These are phyloP conservation scores for Suhomyces anneliseae DNA, from an alignment of 1,139 yeast genomes.

Conservation along the genomic window DNA sequence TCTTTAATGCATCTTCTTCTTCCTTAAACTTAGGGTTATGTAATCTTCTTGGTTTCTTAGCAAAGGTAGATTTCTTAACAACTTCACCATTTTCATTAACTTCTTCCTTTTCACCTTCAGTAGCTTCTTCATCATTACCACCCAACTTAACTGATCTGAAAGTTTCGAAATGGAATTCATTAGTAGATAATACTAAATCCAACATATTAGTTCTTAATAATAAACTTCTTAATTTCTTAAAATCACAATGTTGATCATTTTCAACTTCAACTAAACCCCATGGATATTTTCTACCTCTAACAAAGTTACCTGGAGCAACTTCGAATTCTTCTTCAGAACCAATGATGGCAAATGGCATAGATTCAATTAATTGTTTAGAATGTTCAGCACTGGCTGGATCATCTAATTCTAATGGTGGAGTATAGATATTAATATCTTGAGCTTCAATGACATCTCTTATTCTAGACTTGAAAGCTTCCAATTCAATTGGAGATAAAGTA, in stretches of 20 bases:
- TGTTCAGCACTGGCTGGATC: constrained; percentile 78
- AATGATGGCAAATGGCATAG: constrained; percentile 92
- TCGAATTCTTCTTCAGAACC: constrained; percentile 90
- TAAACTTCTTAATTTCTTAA: constrained; percentile 84
- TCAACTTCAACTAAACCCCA: constrained; percentile 99
- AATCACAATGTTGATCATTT: constrained; percentile 93
- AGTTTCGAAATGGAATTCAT: constrained; percentile 87
- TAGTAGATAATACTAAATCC: constrained; percentile 85
- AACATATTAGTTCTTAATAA: constrained; percentile 90
- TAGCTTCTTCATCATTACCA: constrained; percentile 44
- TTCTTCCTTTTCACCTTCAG: constrained; percentile 27
- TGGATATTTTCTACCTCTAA: constrained; percentile 90
- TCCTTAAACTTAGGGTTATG: constrained; percentile 93
- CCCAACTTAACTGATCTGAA: constrained; percentile 84
- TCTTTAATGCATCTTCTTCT: constrained; percentile 92
- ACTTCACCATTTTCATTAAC: constrained; percentile 38
- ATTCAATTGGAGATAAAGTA: constrained; percentile 81
- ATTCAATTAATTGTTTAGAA: constrained; percentile 77
- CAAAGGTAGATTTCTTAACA: constrained; percentile 30
- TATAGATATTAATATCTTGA: constrained; percentile 86
- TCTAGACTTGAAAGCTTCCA: constrained; percentile 78
- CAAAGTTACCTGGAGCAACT: constrained; percentile 69
- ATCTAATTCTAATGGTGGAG: constrained; percentile 78
- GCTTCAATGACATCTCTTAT: constrained; percentile 90
- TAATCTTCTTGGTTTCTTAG: constrained; percentile 50